Evolutionary conservation across 176 grass and related monocot species (phyloP).

Genomic region (Eremochloa ophiuroides): DNA sequence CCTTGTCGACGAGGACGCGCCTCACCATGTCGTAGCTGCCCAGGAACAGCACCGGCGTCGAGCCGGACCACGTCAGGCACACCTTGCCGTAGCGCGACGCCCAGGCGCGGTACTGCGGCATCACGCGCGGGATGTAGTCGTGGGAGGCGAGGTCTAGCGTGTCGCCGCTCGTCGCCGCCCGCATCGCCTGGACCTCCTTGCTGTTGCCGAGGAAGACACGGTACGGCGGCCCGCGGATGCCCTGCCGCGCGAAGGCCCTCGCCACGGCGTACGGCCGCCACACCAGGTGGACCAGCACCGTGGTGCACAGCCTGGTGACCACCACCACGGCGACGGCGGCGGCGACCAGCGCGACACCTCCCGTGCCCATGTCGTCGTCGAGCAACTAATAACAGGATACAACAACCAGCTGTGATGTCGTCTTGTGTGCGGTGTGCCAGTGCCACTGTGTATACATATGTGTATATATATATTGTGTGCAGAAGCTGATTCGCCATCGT

Average conservation of each 20-base stretch:
- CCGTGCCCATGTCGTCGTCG: neutral
- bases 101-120: constrained; percentile 37
- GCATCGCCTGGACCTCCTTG: constrained; percentile 36
- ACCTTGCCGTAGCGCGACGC: constrained; percentile 31
- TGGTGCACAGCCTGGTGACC: constrained; percentile 28
- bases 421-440: no score
- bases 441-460: neutral
- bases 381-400: no score
- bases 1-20: constrained; percentile 43
- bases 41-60: constrained; percentile 36
- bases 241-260: constrained; percentile 34
- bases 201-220: constrained; percentile 32
- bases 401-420: no score
- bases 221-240: constrained; percentile 43
- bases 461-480: neutral
- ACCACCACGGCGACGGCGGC: neutral
- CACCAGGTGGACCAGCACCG: constrained; percentile 18
- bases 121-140: constrained; percentile 40
- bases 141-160: constrained; percentile 38
- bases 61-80: constrained; percentile 48
- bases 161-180: constrained; percentile 7
- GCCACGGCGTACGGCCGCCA: constrained; percentile 43
- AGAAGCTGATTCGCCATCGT: neutral
- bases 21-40: constrained; percentile 44
- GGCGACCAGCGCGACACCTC: neutral